Base-by-base conservation (phyloP, 2,329 filamentous ascomycete species). In the Colletotrichum musicola region DNA sequence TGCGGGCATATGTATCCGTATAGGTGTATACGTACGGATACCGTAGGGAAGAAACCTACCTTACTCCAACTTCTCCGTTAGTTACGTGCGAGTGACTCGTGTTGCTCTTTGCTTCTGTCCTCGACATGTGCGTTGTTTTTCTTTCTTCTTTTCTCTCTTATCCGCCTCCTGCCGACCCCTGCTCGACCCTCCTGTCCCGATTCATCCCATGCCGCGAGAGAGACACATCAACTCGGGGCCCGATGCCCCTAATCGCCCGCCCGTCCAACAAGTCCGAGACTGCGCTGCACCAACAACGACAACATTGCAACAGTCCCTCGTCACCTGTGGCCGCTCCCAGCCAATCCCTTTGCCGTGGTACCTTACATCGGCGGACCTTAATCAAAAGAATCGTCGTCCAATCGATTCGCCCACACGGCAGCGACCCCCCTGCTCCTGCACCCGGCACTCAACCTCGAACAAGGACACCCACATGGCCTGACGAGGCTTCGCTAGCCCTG, bases 381-480 rank as follows among this genome's bases (percentile, higher is more conserved):
- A 68, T 68, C 55, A 68, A 49, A 65, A 38, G 30, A 22, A 54
- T 30, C 62, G 27, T 42, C 62, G 35, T 55, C 62, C 65, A 68
- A 65, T 68, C 51, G 62, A 68, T 65, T 40, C 50, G 47, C 65
- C 62, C 65, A 64, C 62, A 65, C 54, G 42, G 47, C 55, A 49
- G 18, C 50, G 12, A 7, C 4, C 20, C 40, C 64, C 54, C 54
- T 60, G 65, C 50, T 50, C 35, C 38, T 68, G 53, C 70, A 49
- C 59, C 55, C 69, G 68, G 63, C 59, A 70, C 64, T 71, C 62
- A 68, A 71, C 63, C 57, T 71, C 70, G 67, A 71, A 71, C 70
- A 61, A 57, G 58, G 59, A 67, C 60, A 42, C 68, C 68, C 64
- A 68, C 61, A 59, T 71, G 70, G 70, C 60, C 64, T 71, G 68